Evolutionary conservation across 176 grass and related monocot species (phyloP), one percentile per base, ranked within the genome.

Genomic region (Juncus effusus): DNA sequence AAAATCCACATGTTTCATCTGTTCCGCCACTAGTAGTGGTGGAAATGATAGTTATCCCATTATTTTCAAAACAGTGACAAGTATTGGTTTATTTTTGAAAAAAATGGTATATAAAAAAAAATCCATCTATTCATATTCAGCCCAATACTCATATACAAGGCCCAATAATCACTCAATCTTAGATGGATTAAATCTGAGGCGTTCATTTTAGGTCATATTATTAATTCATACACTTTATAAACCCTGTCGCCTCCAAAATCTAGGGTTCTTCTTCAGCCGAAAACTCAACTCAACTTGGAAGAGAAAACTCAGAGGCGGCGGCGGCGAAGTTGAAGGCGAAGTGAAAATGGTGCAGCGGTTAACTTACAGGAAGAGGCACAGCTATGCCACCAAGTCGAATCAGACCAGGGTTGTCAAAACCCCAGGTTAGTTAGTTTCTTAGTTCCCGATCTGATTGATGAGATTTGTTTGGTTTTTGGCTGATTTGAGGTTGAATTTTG

Each of bases 351-450:
- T 87, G 72, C 87, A 90, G 50, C 87, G 91, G 3, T 80, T 96
- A 72, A 96, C 87, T 38, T 90, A 96, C 70, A 78, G 91, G 44
- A 96, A 90, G 84, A 58, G 91, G 75, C 91, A 96, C 55, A 90
- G 91, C 87, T 96, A 90, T 73, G 91, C 91, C 78, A 96, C 91
- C 52, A 96, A 90, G 75, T 96, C 91, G 62, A 96, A 96, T 78
- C 91, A 90, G 77, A 96, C 87, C 36, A 68, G 91, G 81, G 91
- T 96, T 62, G 91, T 96, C 51, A 96, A 96, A 80, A 96, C 91
- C 61, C 91, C 87, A 70, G 91, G 91, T 90, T 6, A 10, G 35
- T 56, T 57, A n/a, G 49, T 42, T 59, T 72, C 14, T 63, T 60
- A 2, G 39, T 28, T 42, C 41, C 42, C 16, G 64, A 62, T 69